A percentile compares a stretch with the other conserved stretches of the same genome.
These are phyloP conservation scores for Chaetomium globosum DNA, from an alignment of 2,329 filamentous ascomycete genomes.

Conservation along the genomic window DNA sequence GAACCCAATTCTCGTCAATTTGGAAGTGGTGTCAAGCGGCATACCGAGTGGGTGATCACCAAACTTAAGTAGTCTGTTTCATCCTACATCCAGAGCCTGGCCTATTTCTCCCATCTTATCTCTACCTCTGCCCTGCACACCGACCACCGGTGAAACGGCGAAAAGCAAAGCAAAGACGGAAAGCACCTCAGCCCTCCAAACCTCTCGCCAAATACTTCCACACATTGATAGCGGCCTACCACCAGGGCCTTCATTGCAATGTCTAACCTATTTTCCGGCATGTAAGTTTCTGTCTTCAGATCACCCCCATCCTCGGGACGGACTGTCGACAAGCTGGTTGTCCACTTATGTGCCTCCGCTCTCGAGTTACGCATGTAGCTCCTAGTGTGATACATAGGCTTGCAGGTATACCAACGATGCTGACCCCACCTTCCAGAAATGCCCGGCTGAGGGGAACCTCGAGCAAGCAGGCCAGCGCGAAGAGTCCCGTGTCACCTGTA, in stretches of 20 bases:
- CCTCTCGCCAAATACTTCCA: too few species aligned
- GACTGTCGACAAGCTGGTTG: neutral
- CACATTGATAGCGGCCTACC: neutral
- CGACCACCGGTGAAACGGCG: neutral
- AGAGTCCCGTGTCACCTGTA: conserved; percentile 34
- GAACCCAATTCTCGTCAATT: neutral
- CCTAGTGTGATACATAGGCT: neutral
- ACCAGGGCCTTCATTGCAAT: conserved; percentile 26
- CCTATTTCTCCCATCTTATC: neutral
- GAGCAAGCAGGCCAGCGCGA: conserved; percentile 33
- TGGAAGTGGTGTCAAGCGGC: neutral
- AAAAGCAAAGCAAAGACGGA: neutral
- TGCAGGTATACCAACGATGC: conserved; percentile 11
- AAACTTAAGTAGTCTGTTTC: neutral
- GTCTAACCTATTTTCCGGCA: conserved; percentile 41
- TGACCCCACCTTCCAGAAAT: conserved; percentile 34
- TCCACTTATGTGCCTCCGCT: neutral
- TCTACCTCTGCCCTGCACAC: neutral
- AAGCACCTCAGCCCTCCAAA: too few species aligned
- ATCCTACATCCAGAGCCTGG: neutral
- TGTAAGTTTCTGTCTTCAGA: conserved; percentile 5
- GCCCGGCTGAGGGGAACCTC: conserved; percentile 37
- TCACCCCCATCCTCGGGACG: neutral
- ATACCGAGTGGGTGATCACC: neutral
- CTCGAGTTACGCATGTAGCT: conserved; percentile 1